phyloP scores from a whole-genome alignment of 306 rosid species.

The Corylus heterophylla region DNA sequence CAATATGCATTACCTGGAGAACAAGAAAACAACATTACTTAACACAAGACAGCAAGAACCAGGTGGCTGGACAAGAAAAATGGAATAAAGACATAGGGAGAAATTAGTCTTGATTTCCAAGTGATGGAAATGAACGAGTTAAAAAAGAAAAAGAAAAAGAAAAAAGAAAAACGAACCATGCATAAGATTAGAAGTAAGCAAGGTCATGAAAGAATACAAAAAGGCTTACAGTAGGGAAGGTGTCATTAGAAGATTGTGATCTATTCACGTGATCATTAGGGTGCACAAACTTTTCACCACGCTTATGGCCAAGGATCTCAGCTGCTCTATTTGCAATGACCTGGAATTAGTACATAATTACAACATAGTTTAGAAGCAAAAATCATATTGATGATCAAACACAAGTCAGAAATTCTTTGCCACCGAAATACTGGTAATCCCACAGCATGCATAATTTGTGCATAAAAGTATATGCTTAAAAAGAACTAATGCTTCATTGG shows the following conservation, averaged over 20 bases:
- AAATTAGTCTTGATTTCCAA: conserved; percentile 6
- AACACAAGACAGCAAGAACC: background rate
- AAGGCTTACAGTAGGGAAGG: conserved; percentile 87
- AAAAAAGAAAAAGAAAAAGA: background rate
- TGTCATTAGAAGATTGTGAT: conserved; percentile 96
- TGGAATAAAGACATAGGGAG: background rate
- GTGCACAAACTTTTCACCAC: conserved; percentile 90
- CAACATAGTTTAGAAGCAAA: conserved; percentile 2
- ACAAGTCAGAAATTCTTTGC: background rate
- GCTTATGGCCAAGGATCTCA: conserved; percentile 92
- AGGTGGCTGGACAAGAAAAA: conserved; percentile 7
- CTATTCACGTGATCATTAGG: conserved; percentile 98
- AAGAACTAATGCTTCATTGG: background rate
- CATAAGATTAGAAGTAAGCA: background rate
- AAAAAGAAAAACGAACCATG: background rate
- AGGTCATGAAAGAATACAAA: conserved; percentile 14
- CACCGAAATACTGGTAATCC: background rate
- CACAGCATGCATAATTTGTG: background rate
- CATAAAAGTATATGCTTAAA: background rate
- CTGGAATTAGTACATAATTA: conserved; percentile 36
- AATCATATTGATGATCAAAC: conserved; percentile 12
- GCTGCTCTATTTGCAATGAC: conserved; percentile 97
- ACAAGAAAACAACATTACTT: background rate
- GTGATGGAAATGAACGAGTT: background rate
- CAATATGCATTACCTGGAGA: conserved; percentile 95